phyloP scores from a whole-genome alignment of 129 eudicot species.

The Solidago caesia region DNA sequence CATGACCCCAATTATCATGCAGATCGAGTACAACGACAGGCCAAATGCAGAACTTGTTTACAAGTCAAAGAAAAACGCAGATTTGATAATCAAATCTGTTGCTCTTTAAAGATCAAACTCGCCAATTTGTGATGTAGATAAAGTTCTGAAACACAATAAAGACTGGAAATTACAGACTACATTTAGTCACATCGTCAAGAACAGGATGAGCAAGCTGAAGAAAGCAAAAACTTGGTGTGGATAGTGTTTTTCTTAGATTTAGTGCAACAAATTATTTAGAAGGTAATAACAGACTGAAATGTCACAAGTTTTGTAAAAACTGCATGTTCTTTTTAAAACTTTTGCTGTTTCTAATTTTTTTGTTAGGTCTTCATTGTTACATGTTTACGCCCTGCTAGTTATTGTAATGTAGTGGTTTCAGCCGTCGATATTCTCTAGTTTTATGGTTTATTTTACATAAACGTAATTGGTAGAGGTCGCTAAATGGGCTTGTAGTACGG shows the following conservation, averaged over 20 bases:
- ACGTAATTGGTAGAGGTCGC: background rate
- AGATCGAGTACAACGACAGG: constrained; percentile 83
- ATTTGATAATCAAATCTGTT: constrained; percentile 76
- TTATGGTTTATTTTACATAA: background rate
- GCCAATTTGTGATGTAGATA: constrained; percentile 11
- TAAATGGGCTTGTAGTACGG: background rate
- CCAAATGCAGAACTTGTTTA: constrained; percentile 88
- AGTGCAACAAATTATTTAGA: constrained; percentile 2
- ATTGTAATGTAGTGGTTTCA: background rate
- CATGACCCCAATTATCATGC: constrained; percentile 32
- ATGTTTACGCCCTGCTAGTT: background rate
- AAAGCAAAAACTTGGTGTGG: background rate
- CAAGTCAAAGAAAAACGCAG: constrained; percentile 81
- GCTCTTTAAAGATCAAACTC: constrained; percentile 26
- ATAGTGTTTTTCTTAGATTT: background rate
- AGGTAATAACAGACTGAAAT: background rate
- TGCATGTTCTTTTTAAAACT: background rate
- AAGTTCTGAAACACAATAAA: constrained; percentile 7
- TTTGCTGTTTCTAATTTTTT: background rate
- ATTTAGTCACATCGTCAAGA: background rate
- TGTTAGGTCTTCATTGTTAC: background rate
- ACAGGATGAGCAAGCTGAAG: background rate
- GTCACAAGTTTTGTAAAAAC: background rate
- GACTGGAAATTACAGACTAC: background rate
- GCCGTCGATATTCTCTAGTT: background rate